Evolutionary conservation across 768 basidiomycete species (phyloP).

Genomic region (Lyophyllum atratum): DNA sequence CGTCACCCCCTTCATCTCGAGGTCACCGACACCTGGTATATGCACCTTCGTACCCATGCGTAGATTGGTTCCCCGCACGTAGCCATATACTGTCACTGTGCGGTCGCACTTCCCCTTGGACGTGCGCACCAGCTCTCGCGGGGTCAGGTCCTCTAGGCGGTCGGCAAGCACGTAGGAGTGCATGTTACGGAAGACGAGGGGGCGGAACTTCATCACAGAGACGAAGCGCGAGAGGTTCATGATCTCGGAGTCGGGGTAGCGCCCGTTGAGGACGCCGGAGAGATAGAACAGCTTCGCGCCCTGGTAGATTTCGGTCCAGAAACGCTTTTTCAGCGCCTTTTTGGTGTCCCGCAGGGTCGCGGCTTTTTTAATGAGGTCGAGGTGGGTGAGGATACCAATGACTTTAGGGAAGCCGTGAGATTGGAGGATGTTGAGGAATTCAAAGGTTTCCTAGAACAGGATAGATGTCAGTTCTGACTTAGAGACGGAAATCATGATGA

Average conservation of each 20-base stretch:
- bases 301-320: slow-evolving; percentile 99
- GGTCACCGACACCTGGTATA: slow-evolving; percentile 92
- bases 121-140: slow-evolving; percentile 77
- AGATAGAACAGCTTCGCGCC: slow-evolving; percentile 99
- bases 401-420: slow-evolving; percentile 98
- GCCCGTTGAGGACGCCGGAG: slow-evolving; percentile 94
- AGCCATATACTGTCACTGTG: slow-evolving; percentile 93
- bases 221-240: slow-evolving; percentile 96
- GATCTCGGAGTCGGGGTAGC: slow-evolving; percentile 96
- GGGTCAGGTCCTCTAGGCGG: slow-evolving; percentile 92
- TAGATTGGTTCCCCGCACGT: slow-evolving; percentile 87
- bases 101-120: slow-evolving; percentile 90
- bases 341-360: slow-evolving; percentile 86
- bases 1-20: slow-evolving; percentile 73
- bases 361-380: slow-evolving; percentile 95
- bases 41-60: slow-evolving; percentile 80
- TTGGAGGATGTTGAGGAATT: slow-evolving; percentile 96
- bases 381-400: slow-evolving; percentile 92
- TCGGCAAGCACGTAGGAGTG: slow-evolving; percentile 96
- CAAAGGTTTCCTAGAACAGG: slow-evolving; percentile 85
- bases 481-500: background rate
- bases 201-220: slow-evolving; percentile 97
- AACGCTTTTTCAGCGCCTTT: slow-evolving; percentile 94
- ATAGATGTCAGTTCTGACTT: background rate
- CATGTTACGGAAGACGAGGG: slow-evolving; percentile 91